phyloP scores from a whole-genome alignment of 805 yeast genomes.

The Tetrapisispora fleetii region DNA sequence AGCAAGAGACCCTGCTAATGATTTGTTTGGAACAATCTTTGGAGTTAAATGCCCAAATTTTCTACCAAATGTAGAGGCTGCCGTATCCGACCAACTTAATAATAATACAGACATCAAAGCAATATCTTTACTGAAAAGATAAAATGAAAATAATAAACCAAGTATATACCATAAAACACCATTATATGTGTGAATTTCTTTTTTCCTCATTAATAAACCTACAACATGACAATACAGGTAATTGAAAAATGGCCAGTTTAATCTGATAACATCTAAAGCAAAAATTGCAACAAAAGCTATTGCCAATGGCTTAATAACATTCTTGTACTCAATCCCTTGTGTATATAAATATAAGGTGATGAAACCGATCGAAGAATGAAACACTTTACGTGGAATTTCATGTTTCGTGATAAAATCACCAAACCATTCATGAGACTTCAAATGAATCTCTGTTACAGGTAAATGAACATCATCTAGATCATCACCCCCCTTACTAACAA shows the following conservation, averaged over 20 bases:
- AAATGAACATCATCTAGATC: conserved; percentile 20
- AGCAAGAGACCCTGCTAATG: conserved; percentile 84
- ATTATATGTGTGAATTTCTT: conserved; percentile 62
- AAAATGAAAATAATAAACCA: conserved; percentile 66
- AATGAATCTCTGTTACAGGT: conserved; percentile 25
- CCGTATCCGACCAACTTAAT: conserved; percentile 94
- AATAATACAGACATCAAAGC: conserved; percentile 64
- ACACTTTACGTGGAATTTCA: conserved; percentile 78
- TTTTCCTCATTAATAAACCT: conserved; percentile 79
- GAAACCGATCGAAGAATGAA: conserved; percentile 86
- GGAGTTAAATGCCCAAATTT: conserved; percentile 78
- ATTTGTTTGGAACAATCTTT: conserved; percentile 60
- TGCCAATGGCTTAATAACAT: conserved; percentile 52
- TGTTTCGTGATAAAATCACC: conserved; percentile 58
- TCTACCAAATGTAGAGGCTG: conserved; percentile 91
- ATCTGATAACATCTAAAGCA: conserved; percentile 56
- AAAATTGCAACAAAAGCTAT: conserved; percentile 48
- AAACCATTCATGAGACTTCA: conserved; percentile 36
- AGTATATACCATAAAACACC: conserved; percentile 84
- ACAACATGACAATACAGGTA: conserved; percentile 51
- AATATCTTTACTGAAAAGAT: conserved; percentile 70
- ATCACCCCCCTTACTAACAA: neutral
- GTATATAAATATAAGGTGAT: conserved; percentile 67
- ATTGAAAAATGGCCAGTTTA: conserved; percentile 54
- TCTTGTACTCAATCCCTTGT: conserved; percentile 34